Percentiles rank a stretch among this genome's conserved stretches.
Conservation (phyloP, 306 rosid species). For the Cucurbita argyrosperma region DNA sequence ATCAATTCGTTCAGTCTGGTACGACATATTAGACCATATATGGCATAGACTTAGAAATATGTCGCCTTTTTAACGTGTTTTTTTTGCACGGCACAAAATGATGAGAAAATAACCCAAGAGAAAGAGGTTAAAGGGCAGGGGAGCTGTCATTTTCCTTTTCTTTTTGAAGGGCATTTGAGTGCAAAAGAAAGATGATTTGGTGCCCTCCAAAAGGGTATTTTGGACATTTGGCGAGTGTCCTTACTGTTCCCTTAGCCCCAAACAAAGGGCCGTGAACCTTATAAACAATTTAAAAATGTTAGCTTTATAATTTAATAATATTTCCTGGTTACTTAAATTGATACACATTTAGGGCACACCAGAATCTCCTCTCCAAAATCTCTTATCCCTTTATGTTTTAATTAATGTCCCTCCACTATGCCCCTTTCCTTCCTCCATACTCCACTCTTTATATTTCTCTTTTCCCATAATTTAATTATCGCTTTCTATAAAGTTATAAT, state of each 20-base stretch:
- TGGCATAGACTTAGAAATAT: not conserved
- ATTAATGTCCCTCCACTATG: not conserved
- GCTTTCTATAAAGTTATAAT: too few species aligned
- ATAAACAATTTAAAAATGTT: not conserved
- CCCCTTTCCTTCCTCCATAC: not conserved
- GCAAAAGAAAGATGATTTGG: slow-evolving; percentile 22
- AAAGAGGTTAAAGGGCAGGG: not conserved
- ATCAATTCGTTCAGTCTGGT: too few species aligned
- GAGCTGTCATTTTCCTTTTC: not conserved
- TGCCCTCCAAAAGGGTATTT: slow-evolving; percentile 29
- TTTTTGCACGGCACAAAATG: not conserved
- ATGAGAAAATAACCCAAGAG: not conserved
- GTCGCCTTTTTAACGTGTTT: too few species aligned
- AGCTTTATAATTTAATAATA: not conserved
- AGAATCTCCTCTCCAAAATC: not conserved
- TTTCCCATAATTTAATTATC: not conserved
- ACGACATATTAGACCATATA: too few species aligned
- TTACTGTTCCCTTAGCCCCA: slow-evolving; percentile 89
- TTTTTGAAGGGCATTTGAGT: slow-evolving; percentile 15
- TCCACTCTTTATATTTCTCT: not conserved
- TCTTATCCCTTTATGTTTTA: not conserved
- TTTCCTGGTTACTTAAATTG: not conserved
- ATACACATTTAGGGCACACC: slow-evolving; percentile 6
- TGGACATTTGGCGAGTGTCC: slow-evolving; percentile 35
- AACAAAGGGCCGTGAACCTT: slow-evolving; percentile 51